Conservation (phyloP, 306 rosid species). For the Oemleria cerasiformis region DNA sequence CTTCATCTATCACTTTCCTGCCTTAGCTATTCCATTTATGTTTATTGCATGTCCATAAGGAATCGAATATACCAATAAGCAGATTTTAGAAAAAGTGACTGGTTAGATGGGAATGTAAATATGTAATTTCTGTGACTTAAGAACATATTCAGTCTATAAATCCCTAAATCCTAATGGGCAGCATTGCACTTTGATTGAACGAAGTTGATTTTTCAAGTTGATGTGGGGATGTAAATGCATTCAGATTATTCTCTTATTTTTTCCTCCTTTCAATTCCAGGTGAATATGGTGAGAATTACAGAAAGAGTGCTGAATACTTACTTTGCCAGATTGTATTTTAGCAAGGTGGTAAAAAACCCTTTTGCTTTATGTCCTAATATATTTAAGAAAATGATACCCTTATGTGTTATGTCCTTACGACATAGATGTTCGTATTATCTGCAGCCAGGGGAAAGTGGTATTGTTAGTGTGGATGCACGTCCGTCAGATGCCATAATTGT, state of each 20-base stretch:
- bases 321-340: conserved; percentile 74
- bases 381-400: conserved; percentile 3
- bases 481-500: conserved; percentile 95
- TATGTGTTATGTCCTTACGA: conserved; percentile 1
- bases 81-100: neutral
- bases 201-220: conserved; percentile 13
- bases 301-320: conserved; percentile 80
- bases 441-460: conserved; percentile 76
- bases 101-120: neutral
- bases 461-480: conserved; percentile 78
- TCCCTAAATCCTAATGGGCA: neutral
- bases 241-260: conserved; percentile 18
- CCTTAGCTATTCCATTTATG: conserved; percentile 15
- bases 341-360: conserved; percentile 56
- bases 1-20: conserved; percentile 4
- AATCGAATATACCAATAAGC: neutral
- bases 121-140: neutral
- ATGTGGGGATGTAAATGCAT: conserved; percentile 13
- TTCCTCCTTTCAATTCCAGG: conserved; percentile 43
- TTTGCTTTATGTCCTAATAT: conserved; percentile 12
- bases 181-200: conserved; percentile 10
- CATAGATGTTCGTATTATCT: conserved; percentile 35
- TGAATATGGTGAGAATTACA: conserved; percentile 76
- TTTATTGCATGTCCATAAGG: neutral
- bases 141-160: neutral